Conservation (phyloP, 257 asterid genomes). For the Solanum pimpinellifolium region DNA sequence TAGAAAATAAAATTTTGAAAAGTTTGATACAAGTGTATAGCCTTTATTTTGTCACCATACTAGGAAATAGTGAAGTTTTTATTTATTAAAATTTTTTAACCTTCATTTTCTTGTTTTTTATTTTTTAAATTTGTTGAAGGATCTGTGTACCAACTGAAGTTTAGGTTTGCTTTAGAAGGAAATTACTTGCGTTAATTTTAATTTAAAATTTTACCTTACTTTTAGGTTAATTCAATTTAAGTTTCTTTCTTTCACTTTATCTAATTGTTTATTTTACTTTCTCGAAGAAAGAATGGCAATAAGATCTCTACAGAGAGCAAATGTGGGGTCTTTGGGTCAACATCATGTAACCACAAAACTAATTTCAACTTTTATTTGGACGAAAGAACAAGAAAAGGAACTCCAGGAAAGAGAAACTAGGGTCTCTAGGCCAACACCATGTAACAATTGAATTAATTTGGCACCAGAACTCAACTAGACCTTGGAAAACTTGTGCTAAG, state of each 20-base stretch:
- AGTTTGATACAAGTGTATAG: neutral
- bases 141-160: neutral
- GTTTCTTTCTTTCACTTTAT: neutral
- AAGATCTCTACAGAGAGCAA: neutral
- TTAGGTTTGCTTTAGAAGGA: neutral
- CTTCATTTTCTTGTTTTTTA: neutral
- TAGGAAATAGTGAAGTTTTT: neutral
- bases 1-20: neutral
- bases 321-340: neutral
- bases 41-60: neutral
- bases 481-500: neutral
- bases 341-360: neutral
- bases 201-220: neutral
- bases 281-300: neutral
- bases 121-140: neutral
- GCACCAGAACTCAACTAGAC: neutral
- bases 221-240: neutral
- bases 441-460: neutral
- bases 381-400: neutral
- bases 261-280: neutral
- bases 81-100: neutral
- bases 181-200: neutral
- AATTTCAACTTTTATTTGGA: neutral
- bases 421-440: neutral
- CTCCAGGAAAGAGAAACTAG: neutral